Conservation (phyloP, 352 stramenopile genomes). For the Halophytophthora polymorphica region DNA sequence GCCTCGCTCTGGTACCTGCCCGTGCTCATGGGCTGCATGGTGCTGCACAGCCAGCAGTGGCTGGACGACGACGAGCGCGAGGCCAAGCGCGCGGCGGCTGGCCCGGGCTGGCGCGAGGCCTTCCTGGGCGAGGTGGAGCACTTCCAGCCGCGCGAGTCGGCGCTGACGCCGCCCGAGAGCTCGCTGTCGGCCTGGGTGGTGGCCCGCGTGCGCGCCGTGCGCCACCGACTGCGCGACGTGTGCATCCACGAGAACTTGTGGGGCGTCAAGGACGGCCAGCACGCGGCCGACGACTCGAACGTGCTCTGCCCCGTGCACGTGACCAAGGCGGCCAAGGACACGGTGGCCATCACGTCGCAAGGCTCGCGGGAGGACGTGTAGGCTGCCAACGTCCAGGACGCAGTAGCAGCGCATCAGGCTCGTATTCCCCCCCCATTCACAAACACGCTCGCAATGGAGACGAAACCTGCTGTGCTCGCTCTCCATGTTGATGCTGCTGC, state of each 20-base stretch:
- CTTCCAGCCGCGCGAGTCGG: slow-evolving; percentile 41
- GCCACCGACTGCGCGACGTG: slow-evolving; percentile 70
- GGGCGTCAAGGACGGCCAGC: slow-evolving; percentile 73
- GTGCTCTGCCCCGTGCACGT: slow-evolving; percentile 82
- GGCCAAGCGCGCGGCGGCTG: slow-evolving; percentile 46
- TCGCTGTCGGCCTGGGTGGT: slow-evolving; percentile 63
- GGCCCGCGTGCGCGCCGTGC: slow-evolving; percentile 55
- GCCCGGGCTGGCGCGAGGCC: slow-evolving; percentile 54
- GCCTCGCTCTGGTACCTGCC: slow-evolving; percentile 98
- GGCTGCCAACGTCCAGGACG: slow-evolving; percentile 8
- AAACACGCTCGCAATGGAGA: slow-evolving; percentile 3
- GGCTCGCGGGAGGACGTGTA: slow-evolving; percentile 38
- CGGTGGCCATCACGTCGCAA: slow-evolving; percentile 53
- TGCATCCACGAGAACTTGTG: slow-evolving; percentile 85
- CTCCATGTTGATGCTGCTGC: neutral
- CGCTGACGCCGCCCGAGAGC: slow-evolving; percentile 41
- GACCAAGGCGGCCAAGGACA: slow-evolving; percentile 62
- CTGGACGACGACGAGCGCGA: slow-evolving; percentile 65
- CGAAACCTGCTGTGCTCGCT: slow-evolving; percentile 8
- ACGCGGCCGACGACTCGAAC: slow-evolving; percentile 66
- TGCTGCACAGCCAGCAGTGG: slow-evolving; percentile 95
- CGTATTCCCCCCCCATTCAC: neutral
- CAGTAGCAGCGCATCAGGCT: slow-evolving; percentile 9
- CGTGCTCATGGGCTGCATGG: slow-evolving; percentile 95
- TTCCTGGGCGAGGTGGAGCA: slow-evolving; percentile 74